phyloP scores from a whole-genome alignment of 805 yeast species.

The Danielia reshetovae region DNA sequence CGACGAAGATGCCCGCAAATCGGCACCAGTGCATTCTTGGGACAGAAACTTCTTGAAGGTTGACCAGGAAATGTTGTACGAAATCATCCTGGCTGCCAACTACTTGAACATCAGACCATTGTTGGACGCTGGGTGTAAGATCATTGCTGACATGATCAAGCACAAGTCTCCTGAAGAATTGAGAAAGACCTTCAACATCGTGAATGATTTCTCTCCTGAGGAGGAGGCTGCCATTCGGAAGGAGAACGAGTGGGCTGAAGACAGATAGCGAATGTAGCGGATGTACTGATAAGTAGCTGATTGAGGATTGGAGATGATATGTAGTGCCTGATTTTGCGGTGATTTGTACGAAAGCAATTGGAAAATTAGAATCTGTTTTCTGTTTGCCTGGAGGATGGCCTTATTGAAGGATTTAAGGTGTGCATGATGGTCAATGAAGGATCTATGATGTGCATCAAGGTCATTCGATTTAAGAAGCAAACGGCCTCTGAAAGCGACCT shows the following conservation, averaged over 20 bases:
- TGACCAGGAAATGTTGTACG: conserved; percentile 86
- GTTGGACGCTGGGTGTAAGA: conserved; percentile 74
- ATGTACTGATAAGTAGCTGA: not conserved
- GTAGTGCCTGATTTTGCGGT: no score
- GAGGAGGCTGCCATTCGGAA: conserved; percentile 85
- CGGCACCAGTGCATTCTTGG: conserved; percentile 95
- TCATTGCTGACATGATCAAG: conserved; percentile 80
- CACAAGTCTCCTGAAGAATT: conserved; percentile 79
- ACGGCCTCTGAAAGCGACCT: no score
- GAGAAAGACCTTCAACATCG: conserved; percentile 74
- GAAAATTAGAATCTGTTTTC: no score
- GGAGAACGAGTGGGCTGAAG: conserved; percentile 91
- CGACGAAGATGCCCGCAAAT: conserved; percentile 78
- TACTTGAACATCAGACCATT: conserved; percentile 72
- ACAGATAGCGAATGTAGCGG: conserved; percentile 47
- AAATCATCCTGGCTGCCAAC: conserved; percentile 77
- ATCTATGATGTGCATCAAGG: no score
- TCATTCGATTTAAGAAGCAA: no score
- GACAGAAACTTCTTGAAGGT: conserved; percentile 91
- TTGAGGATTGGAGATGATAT: no score
- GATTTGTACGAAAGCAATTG: no score
- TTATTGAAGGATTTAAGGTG: no score
- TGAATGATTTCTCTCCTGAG: conserved; percentile 80
- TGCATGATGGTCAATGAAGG: no score
- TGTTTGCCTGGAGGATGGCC: no score